Base-by-base conservation (phyloP, 2,329 filamentous ascomycete genomes). In the Rhynchosporium secalis region DNA sequence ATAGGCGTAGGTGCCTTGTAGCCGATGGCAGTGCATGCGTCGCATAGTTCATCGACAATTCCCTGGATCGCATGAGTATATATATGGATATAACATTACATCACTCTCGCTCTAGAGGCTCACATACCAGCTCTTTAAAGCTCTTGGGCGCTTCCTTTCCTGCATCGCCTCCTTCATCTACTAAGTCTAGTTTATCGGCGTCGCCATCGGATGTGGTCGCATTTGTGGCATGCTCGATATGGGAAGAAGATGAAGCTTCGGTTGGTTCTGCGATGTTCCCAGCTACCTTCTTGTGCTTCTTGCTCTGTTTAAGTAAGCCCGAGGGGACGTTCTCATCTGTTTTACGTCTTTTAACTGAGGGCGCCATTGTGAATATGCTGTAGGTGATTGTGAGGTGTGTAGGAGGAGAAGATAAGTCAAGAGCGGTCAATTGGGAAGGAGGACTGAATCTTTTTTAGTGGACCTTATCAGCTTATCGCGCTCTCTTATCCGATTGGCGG, bases 1-100 rank as follows among this genome's bases (percentile, higher is more conserved):
- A 99, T 98, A 0, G 93, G 89, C 1, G 94, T 99, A 0, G 95
- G 91, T 33, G 83, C 77, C 71, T 89, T 96, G 82, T 92, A 99
- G 66, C 90, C 89, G 58, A 98, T 83, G 0, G 85, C 81, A 4
- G 84, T 84, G 78, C 94, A 98, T 56, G 94, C 92, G 74, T 98
- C 93, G 77, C 91, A 96, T 58, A 99, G 82, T 36, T 90, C 85
- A 61, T 96, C 91, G 62, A 93, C 90, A 56, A 98, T 84, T 29
- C 94, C 94, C 85, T 88, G 59, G 9, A 36, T 10, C 28, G 12
- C 40, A 29, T 69, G 54, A 67, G 63, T n/a, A 10, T 52, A 12
- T 3, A 36, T 45, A 3, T n/a, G 9, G 20, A 61, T 29, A 6
- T 36, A 36, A 36, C 5, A 36, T 9, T 40, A 26, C 20, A 20